phyloP scores from a whole-genome alignment of 768 basidiomycete genomes.

The Boletus subparvulus region DNA sequence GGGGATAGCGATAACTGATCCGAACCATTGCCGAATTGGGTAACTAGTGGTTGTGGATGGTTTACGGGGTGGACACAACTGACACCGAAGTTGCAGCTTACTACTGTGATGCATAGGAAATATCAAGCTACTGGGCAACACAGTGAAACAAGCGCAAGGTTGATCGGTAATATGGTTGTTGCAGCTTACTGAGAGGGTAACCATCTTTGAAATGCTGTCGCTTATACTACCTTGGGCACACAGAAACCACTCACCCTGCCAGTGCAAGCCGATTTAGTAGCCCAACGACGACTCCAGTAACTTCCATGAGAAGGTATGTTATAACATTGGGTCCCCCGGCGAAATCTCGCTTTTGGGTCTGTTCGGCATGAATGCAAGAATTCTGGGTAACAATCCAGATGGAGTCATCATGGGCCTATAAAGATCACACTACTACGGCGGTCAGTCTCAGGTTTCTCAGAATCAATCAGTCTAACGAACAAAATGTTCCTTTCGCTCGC shows the following conservation, averaged over 20 bases:
- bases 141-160: too few species aligned
- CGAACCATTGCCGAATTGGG: too few species aligned
- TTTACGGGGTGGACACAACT: too few species aligned
- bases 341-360: background rate
- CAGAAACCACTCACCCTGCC: background rate
- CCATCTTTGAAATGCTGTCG: too few species aligned
- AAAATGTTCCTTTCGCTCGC: conserved; percentile 16
- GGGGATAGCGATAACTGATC: too few species aligned
- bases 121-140: too few species aligned
- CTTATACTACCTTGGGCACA: background rate
- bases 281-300: background rate
- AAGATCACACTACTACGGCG: background rate
- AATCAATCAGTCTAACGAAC: background rate
- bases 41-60: too few species aligned
- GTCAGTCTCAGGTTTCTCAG: background rate
- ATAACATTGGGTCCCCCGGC: background rate
- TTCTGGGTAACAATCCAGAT: background rate
- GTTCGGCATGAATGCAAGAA: background rate
- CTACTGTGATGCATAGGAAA: too few species aligned
- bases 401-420: background rate
- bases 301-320: conserved; percentile 3
- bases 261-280: background rate
- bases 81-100: too few species aligned
- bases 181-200: too few species aligned
- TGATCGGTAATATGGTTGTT: too few species aligned